These are phyloP conservation scores for Ustilago sp. DNA, from an alignment of 1,284 basidiomycete genomes.

Conservation along the genomic window DNA sequence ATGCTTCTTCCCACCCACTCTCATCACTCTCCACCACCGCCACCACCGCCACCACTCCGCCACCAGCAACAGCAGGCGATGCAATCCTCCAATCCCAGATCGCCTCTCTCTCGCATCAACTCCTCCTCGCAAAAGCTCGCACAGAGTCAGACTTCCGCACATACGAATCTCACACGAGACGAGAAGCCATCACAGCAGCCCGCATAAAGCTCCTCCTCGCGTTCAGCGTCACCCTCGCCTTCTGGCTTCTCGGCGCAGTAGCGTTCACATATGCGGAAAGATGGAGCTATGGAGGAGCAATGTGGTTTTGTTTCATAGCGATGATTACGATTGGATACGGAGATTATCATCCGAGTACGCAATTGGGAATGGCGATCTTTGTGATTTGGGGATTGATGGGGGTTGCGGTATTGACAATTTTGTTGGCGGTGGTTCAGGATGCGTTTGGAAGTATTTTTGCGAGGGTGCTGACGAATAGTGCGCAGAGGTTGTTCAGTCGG, in stretches of 20 bases:
- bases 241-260: conserved; percentile 72
- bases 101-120: conserved; percentile 20
- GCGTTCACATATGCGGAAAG: conserved; percentile 75
- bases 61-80: conserved; percentile 21
- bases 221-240: conserved; percentile 72
- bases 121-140: conserved; percentile 20
- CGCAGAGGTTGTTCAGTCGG: conserved; percentile 33
- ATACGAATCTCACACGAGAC: conserved; percentile 32
- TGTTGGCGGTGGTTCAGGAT: conserved; percentile 73
- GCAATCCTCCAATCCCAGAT: conserved; percentile 35
- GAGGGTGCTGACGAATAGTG: conserved; percentile 26
- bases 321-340: conserved; percentile 66
- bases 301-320: conserved; percentile 76
- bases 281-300: conserved; percentile 73
- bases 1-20: conserved; percentile 12
- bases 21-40: neutral
- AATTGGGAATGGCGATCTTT: conserved; percentile 80
- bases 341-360: conserved; percentile 42
- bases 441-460: conserved; percentile 49
- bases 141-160: conserved; percentile 35
- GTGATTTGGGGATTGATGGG: conserved; percentile 79
- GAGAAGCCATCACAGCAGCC: conserved; percentile 23
- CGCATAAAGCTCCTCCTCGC: conserved; percentile 30
- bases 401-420: conserved; percentile 55
- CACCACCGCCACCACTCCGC: neutral